Conservation (phyloP, 2,329 filamentous ascomycete genomes). For the Botrytis cinerea region DNA sequence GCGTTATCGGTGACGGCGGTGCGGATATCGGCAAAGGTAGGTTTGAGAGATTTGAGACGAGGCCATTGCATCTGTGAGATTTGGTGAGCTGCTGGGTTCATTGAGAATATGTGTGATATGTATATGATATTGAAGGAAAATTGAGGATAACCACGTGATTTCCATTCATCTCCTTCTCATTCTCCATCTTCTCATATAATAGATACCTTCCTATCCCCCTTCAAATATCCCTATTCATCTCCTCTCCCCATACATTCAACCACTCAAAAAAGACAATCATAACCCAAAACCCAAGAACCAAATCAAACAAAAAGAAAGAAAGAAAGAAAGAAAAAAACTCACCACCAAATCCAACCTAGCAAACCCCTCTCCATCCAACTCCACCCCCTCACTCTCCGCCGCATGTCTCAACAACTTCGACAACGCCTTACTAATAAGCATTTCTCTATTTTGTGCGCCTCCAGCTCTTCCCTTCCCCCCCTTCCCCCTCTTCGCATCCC, state of each 20-base stretch:
- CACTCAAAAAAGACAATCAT: background rate
- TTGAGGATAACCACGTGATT: background rate
- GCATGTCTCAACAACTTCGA: slow-evolving; percentile 42
- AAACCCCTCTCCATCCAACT: slow-evolving; percentile 60
- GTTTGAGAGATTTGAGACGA: slow-evolving; percentile 63
- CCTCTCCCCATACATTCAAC: no score
- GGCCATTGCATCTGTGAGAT: slow-evolving; percentile 41
- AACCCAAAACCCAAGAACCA: background rate
- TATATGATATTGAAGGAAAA: background rate
- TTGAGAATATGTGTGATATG: background rate
- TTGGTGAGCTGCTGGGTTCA: background rate
- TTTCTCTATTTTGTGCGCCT: slow-evolving; percentile 32
- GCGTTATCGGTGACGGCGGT: slow-evolving; percentile 72
- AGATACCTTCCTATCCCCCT: background rate
- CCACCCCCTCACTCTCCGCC: slow-evolving; percentile 54
- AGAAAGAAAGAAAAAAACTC: slow-evolving; percentile 43
- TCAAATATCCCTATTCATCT: background rate
- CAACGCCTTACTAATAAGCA: slow-evolving; percentile 41
- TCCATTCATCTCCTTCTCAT: background rate
- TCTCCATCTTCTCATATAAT: background rate
- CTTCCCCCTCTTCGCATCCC: background rate
- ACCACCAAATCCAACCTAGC: slow-evolving; percentile 60
- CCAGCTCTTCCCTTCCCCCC: background rate
- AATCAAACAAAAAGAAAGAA: slow-evolving; percentile 17
- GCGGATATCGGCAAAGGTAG: slow-evolving; percentile 74